phyloP scores from a whole-genome alignment of 116 monocot species.

The Thalassia testudinum region DNA sequence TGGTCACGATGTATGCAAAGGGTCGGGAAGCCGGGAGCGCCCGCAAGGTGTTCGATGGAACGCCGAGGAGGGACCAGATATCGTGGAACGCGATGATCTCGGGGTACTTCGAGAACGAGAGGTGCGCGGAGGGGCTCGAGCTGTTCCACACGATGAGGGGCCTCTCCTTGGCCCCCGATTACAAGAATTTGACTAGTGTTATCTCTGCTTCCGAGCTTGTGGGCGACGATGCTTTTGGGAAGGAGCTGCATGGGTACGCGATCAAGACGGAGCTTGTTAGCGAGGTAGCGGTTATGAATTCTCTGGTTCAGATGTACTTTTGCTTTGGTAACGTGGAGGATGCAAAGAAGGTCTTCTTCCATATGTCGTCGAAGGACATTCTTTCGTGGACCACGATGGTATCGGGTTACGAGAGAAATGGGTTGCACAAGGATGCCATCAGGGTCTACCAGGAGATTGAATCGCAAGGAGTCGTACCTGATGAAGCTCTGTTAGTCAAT shows the following conservation, averaged over 20 bases:
- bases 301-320: conserved; percentile 62
- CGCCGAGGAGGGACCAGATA: conserved; percentile 32
- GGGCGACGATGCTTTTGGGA: conserved; percentile 15
- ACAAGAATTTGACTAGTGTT: conserved; percentile 57
- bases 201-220: conserved; percentile 28
- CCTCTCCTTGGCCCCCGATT: conserved; percentile 38
- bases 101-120: conserved; percentile 53
- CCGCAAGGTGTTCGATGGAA: conserved; percentile 46
- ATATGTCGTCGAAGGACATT: conserved; percentile 23
- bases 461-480: conserved; percentile 18
- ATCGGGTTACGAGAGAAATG: conserved; percentile 56
- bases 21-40: conserved; percentile 25
- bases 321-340: conserved; percentile 18
- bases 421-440: conserved; percentile 33
- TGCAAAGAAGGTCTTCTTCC: conserved; percentile 37
- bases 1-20: conserved; percentile 66
- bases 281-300: conserved; percentile 30
- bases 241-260: conserved; percentile 37
- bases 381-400: conserved; percentile 84
- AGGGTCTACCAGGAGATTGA: conserved; percentile 40
- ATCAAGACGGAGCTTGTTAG: conserved; percentile 12
- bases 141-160: conserved; percentile 38
- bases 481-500: conserved; percentile 55
- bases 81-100: conserved; percentile 88
- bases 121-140: conserved; percentile 25